Evolutionary conservation across 2,329 filamentous ascomycete genomes (phyloP).

Genomic region (Pezicula neosporulosa): DNA sequence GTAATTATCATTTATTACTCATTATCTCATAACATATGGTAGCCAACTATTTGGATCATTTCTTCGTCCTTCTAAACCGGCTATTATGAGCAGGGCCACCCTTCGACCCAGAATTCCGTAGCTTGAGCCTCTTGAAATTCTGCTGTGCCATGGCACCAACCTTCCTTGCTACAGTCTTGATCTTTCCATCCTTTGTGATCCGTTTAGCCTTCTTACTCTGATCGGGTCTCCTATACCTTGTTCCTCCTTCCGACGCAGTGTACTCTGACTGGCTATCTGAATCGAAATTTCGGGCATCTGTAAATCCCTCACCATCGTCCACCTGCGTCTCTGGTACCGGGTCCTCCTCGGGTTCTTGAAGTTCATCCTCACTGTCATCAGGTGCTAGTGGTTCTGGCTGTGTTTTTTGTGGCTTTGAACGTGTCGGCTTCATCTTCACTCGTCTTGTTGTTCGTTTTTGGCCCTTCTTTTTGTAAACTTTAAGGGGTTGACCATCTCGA

Average conservation of each 20-base stretch:
- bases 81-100: constrained; percentile 55
- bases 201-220: constrained; percentile 23
- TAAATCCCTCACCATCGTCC: constrained; percentile 7
- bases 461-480: constrained; percentile 77
- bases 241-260: constrained; percentile 31
- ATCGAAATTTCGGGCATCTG: constrained; percentile 26
- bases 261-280: constrained; percentile 27
- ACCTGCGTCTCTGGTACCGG: constrained; percentile 21
- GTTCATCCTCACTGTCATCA: constrained; percentile 28
- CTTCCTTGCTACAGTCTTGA: constrained; percentile 54
- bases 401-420: constrained; percentile 41
- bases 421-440: constrained; percentile 58
- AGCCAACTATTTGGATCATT: background rate
- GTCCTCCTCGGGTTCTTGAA: constrained; percentile 18
- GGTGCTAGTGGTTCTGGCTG: constrained; percentile 26
- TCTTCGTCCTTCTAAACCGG: constrained; percentile 51
- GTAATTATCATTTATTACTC: background rate
- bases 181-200: constrained; percentile 31
- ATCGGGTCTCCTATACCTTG: constrained; percentile 26
- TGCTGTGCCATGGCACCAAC: constrained; percentile 61
- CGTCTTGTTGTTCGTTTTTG: constrained; percentile 74
- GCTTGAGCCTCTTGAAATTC: constrained; percentile 65
- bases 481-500: constrained; percentile 55
- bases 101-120: constrained; percentile 59
- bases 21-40: background rate